Conservation (phyloP, 2,329 filamentous ascomycete genomes). For the Colletotrichum graminicola region DNA sequence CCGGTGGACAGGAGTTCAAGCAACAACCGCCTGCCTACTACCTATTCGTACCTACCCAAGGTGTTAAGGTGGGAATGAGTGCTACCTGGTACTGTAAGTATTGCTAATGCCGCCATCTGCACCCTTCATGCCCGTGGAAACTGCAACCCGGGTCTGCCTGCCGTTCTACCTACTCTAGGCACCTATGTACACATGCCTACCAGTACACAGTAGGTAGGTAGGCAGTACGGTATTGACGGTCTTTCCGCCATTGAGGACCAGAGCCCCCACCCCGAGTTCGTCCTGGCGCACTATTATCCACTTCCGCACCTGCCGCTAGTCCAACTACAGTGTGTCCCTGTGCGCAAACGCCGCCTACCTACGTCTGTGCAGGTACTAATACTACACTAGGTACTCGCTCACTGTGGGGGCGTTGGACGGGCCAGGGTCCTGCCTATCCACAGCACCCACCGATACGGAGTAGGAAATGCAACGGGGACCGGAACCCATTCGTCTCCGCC, state of each 20-base stretch:
- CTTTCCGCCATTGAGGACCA: slow-evolving; percentile 20
- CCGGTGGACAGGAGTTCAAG: not conserved
- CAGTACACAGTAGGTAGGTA: not conserved
- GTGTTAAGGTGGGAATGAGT: not conserved
- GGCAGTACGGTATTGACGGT: not conserved
- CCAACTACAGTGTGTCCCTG: slow-evolving; percentile 27
- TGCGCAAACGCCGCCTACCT: not conserved
- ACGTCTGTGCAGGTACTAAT: too few relatives aligned
- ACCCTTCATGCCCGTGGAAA: not conserved
- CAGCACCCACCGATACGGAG: not conserved
- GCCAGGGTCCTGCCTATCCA: slow-evolving; percentile 34
- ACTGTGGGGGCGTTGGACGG: slow-evolving; percentile 5
- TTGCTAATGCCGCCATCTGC: not conserved
- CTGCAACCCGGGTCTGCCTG: slow-evolving; percentile 5
- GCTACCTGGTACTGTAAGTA: not conserved
- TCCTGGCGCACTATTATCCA: slow-evolving; percentile 11
- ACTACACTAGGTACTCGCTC: too few relatives aligned
- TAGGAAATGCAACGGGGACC: not conserved
- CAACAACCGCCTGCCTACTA: not conserved
- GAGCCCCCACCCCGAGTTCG: slow-evolving; percentile 27
- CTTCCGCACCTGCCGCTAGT: slow-evolving; percentile 12
- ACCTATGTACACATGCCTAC: too few relatives aligned
- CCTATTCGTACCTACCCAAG: too few relatives aligned
- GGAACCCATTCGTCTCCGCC: not conserved
- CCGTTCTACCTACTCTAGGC: not conserved